A percentile compares a stretch with the other conserved stretches of the same genome.
Evolutionary conservation across 345 rosid species (phyloP).

Genomic region (Citrus mangshanensis): DNA sequence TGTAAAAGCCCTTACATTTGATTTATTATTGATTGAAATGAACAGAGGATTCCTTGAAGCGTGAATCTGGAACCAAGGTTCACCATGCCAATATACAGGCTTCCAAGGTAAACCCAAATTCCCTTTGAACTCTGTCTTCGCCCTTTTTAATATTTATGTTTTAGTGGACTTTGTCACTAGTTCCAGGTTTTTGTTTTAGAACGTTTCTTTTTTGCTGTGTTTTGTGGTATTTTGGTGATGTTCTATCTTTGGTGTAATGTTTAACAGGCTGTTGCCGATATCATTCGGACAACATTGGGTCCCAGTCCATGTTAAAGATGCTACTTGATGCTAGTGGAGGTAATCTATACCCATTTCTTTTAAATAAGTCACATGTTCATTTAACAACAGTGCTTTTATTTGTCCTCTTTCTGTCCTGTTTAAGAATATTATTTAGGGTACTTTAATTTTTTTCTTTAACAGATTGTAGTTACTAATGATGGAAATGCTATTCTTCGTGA

Average conservation of each 20-base stretch:
- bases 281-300: slow-evolving; percentile 88
- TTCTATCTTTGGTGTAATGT: not conserved
- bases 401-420: not conserved
- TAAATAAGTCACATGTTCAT: not conserved
- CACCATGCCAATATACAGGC: slow-evolving; percentile 93
- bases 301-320: slow-evolving; percentile 99
- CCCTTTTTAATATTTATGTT: not conserved
- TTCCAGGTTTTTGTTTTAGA: not conserved
- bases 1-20: not conserved
- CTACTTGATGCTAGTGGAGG: slow-evolving; percentile 92
- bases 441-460: not conserved
- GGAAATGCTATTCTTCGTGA: slow-evolving; percentile 97
- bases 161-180: not conserved
- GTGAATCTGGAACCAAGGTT: slow-evolving; percentile 90
- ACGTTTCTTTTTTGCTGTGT: not conserved
- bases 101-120: slow-evolving; percentile 48
- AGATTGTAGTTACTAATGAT: slow-evolving; percentile 96
- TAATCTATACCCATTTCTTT: slow-evolving; percentile 6
- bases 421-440: not conserved
- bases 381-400: not conserved
- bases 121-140: not conserved
- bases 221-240: not conserved
- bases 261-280: slow-evolving; percentile 83
- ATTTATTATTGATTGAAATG: slow-evolving; percentile 8
- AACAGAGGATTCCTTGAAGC: slow-evolving; percentile 91